Conservation (phyloP, 208 protist genomes). For the Crithidia acanthocephali region DNA sequence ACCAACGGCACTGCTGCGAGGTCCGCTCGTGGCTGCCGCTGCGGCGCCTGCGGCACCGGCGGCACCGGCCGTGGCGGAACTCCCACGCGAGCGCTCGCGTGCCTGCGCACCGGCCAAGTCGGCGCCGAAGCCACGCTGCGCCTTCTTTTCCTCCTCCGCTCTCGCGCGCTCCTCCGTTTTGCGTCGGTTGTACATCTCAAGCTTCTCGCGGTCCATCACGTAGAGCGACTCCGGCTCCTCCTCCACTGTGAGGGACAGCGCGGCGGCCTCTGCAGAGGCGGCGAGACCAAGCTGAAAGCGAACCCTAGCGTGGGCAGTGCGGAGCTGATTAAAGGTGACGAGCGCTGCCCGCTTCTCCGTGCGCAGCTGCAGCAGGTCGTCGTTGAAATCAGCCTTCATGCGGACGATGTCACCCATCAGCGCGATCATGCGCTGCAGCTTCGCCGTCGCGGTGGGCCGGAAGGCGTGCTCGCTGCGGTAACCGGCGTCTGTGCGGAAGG, state of each 20-base stretch:
- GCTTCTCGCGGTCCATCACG: conserved; percentile 55
- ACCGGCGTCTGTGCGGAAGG: conserved; percentile 90
- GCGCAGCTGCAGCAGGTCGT: conserved; percentile 84
- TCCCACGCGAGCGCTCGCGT: conserved; percentile 22
- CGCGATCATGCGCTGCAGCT: conserved; percentile 93
- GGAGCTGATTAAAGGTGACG: conserved; percentile 65
- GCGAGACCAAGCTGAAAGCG: conserved; percentile 22
- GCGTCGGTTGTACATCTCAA: conserved; percentile 67
- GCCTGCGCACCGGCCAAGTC: conserved; percentile 65
- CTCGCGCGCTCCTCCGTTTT: conserved; percentile 51
- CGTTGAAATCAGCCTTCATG: conserved; percentile 93
- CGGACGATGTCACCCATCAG: conserved; percentile 87
- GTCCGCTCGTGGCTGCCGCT: neutral
- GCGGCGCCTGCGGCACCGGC: neutral
- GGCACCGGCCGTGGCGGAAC: conserved; percentile 6
- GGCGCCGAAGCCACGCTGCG: conserved; percentile 87
- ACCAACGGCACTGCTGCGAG: conserved; percentile 1
- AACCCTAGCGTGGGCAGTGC: conserved; percentile 23
- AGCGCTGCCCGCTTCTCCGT: conserved; percentile 88
- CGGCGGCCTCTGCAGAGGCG: conserved; percentile 2
- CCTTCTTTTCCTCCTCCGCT: conserved; percentile 79
- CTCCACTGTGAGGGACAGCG: conserved; percentile 35
- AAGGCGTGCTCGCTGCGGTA: conserved; percentile 73
- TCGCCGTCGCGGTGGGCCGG: conserved; percentile 94
- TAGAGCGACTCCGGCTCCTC: conserved; percentile 82